phyloP scores from a whole-genome alignment of 2,329 filamentous ascomycete species.

The Graphiopsis chlorocephala region DNA sequence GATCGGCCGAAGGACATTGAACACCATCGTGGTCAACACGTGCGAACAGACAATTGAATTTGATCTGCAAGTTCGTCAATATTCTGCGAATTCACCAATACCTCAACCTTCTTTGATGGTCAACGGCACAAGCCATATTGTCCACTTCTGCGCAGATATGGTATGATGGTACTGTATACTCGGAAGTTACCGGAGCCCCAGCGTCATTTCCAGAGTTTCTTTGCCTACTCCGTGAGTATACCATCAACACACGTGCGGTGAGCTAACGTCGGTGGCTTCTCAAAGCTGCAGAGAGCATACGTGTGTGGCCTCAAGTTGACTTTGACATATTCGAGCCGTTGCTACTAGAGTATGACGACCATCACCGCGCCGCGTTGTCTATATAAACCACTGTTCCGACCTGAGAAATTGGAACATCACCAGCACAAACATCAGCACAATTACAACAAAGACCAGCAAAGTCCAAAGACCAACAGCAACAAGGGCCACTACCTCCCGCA shows the following conservation, averaged over 20 bases:
- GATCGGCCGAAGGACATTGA: neutral
- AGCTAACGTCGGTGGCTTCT: neutral
- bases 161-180: neutral
- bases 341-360: neutral
- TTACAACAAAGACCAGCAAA: slow-evolving; percentile 2
- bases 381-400: neutral
- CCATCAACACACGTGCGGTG: neutral
- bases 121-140: no score
- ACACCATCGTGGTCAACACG: slow-evolving; percentile 5
- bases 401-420: neutral
- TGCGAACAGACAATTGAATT: neutral
- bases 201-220: neutral
- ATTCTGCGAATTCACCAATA: neutral
- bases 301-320: neutral
- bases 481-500: neutral
- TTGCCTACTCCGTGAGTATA: neutral
- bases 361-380: neutral
- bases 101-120: neutral
- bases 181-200: neutral
- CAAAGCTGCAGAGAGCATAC: neutral
- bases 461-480: slow-evolving; percentile 4
- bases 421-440: slow-evolving; percentile 2
- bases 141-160: neutral
- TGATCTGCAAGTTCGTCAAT: neutral
- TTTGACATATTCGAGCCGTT: neutral